Percentiles rank a stretch among this genome's conserved stretches.
phyloP scores from a whole-genome alignment of 345 rosid species.

The Gossypium rotundifolium region DNA sequence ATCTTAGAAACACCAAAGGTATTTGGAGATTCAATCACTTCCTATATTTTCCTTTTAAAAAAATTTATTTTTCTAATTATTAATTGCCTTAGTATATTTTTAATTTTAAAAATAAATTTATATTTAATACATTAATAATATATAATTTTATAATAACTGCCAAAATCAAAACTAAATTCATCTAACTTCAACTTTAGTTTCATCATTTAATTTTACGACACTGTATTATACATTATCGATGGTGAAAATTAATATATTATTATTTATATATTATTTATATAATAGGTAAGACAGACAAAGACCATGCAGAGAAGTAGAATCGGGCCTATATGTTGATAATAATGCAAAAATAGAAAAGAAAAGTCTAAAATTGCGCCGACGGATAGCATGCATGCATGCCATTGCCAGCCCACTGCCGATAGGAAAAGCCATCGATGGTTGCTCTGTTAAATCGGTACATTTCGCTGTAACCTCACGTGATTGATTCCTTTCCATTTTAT shows the following conservation, averaged over 20 bases:
- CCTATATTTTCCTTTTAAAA: background rate
- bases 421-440: background rate
- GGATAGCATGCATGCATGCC: background rate
- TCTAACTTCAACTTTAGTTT: too few species aligned
- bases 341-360: background rate
- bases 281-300: background rate
- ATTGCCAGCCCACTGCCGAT: background rate
- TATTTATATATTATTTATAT: background rate
- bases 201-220: too few species aligned
- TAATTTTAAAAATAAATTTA: too few species aligned
- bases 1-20: background rate
- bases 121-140: too few species aligned
- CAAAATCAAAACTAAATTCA: too few species aligned
- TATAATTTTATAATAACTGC: too few species aligned
- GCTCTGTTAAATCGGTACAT: background rate
- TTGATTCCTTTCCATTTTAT: background rate
- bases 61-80: too few species aligned
- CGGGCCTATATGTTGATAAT: background rate
- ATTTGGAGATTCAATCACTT: background rate
- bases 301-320: background rate
- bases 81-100: too few species aligned
- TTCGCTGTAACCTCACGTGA: background rate
- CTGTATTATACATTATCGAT: too few species aligned
- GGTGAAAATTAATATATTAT: background rate
- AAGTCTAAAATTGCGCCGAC: constrained; percentile 5